Evolutionary conservation across 2,329 filamentous ascomycete genomes (phyloP).

Genomic region (Clonostachys rhizophaga): DNA sequence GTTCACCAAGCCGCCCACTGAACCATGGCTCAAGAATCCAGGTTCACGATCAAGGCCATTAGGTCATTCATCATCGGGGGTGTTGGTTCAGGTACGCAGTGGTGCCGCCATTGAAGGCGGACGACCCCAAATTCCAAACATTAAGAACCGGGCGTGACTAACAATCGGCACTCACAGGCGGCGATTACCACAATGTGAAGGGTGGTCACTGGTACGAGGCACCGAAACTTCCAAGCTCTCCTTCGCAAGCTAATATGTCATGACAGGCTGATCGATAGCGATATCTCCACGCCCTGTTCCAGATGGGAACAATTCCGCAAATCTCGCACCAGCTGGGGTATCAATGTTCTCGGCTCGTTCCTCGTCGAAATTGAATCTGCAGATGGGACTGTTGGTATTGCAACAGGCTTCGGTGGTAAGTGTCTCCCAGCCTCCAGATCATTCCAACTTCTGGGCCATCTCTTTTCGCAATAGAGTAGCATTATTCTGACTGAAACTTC

Average conservation of each 20-base stretch:
- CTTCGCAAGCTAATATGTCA: neutral
- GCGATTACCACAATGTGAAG: slow-evolving; percentile 91
- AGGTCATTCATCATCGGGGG: slow-evolving; percentile 69
- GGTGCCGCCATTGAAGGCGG: neutral
- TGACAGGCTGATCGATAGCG: slow-evolving; percentile 80
- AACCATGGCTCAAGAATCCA: slow-evolving; percentile 2
- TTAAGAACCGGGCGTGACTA: neutral
- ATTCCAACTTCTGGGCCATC: neutral
- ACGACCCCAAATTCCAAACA: neutral
- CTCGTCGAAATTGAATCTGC: slow-evolving; percentile 83
- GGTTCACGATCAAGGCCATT: slow-evolving; percentile 63
- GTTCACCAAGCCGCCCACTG: neutral
- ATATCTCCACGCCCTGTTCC: slow-evolving; percentile 90
- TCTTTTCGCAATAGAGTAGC: neutral
- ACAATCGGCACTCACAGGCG: slow-evolving; percentile 40
- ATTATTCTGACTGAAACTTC: neutral
- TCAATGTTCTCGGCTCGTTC: slow-evolving; percentile 92
- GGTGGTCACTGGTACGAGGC: slow-evolving; percentile 57
- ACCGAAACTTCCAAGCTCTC: neutral
- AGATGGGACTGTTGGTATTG: slow-evolving; percentile 90
- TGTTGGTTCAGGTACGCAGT: slow-evolving; percentile 41
- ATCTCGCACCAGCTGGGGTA: slow-evolving; percentile 89
- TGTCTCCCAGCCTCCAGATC: neutral
- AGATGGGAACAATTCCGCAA: slow-evolving; percentile 83
- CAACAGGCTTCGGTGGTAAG: slow-evolving; percentile 82